Evolutionary conservation across 768 basidiomycete species (phyloP), one percentile per base, ranked within the genome.

Genomic region (Rossbeevera mucosa): DNA sequence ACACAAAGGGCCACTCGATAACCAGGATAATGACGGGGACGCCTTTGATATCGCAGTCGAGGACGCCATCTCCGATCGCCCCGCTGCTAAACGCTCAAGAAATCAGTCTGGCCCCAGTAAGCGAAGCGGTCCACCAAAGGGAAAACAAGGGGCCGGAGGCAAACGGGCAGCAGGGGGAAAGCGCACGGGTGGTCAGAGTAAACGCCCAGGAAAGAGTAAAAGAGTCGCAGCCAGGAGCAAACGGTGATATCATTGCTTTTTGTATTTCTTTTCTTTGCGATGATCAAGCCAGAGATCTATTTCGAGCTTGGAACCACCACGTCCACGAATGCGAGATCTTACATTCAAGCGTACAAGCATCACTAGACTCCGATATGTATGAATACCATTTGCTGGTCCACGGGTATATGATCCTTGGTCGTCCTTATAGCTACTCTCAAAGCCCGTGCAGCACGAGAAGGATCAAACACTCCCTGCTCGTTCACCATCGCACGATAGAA

Each of bases 1-100:
- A 78, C 83, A 88, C 61, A 90, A 88, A 66, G 91, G 88, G 53
- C 81, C 85, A 33, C 71, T 91, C 59, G 87, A 91, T 59, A 82
- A 80, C 30, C 75, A 78, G 9, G 74, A 77, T 43, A 76, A 68
- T 16, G 81, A 76, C 14, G 66, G 68, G 50, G 79, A 77, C 5
- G 86, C 81, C 25, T 96, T 96, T 63, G 93, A 94, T 62, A 79
- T 97, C 53, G 87, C 88, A 0, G 83, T 96, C 30, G 93, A 98
- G 66, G 90, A 95, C 53, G 92, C 91, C 9, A 83, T 94, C 60
- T 71, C 85, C 25, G 85, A 88, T 59, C 80, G 80, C 13, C 86
- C 87, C 11, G 64, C 75, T 5, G 76, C 82, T 51, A 86, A 88
- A 50, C 79, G 79, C n/a, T 64, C 71, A 44, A 72, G 64, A 53